phyloP scores from a whole-genome alignment of 2,329 filamentous ascomycete genomes.

The Fusarium sororula region DNA sequence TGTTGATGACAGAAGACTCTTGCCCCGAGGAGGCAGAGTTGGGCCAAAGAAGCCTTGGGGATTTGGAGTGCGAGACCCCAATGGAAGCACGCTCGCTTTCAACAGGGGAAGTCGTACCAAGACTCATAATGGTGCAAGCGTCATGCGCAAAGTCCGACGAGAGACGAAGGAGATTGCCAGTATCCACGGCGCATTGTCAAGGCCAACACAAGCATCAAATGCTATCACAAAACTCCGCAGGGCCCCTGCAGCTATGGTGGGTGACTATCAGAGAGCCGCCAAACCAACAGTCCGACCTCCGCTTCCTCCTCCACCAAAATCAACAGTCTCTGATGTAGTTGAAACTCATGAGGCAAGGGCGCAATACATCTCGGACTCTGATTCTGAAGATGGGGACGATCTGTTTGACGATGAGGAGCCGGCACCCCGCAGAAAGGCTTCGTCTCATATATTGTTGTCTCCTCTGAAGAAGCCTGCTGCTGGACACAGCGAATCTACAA shows the following conservation, averaged over 20 bases:
- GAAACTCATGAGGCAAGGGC: slow-evolving; percentile 48
- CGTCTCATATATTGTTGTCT: slow-evolving; percentile 21
- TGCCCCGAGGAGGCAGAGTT: slow-evolving; percentile 55
- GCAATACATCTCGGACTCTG: slow-evolving; percentile 54
- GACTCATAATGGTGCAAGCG: slow-evolving; percentile 59
- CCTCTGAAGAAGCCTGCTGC: slow-evolving; percentile 33
- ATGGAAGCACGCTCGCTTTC: slow-evolving; percentile 53
- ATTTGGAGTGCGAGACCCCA: slow-evolving; percentile 41
- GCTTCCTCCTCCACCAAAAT: slow-evolving; percentile 35
- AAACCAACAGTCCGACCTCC: slow-evolving; percentile 47
- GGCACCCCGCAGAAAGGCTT: slow-evolving; percentile 10
- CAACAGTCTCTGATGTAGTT: slow-evolving; percentile 36
- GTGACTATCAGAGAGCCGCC: slow-evolving; percentile 59
- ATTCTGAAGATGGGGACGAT: slow-evolving; percentile 36
- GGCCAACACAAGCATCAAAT: slow-evolving; percentile 43
- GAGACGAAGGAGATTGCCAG: slow-evolving; percentile 64
- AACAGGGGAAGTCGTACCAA: slow-evolving; percentile 62
- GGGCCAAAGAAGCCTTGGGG: slow-evolving; percentile 41
- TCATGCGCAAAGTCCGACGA: slow-evolving; percentile 65
- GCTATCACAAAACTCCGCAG: slow-evolving; percentile 53
- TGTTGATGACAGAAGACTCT: slow-evolving; percentile 58
- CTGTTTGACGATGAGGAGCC: slow-evolving; percentile 38
- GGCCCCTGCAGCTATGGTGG: slow-evolving; percentile 64
- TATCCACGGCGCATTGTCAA: slow-evolving; percentile 57
- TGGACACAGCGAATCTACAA: neutral